Base-by-base conservation (phyloP, 2,329 filamentous ascomycete species). In the Epichloe sp. region DNA sequence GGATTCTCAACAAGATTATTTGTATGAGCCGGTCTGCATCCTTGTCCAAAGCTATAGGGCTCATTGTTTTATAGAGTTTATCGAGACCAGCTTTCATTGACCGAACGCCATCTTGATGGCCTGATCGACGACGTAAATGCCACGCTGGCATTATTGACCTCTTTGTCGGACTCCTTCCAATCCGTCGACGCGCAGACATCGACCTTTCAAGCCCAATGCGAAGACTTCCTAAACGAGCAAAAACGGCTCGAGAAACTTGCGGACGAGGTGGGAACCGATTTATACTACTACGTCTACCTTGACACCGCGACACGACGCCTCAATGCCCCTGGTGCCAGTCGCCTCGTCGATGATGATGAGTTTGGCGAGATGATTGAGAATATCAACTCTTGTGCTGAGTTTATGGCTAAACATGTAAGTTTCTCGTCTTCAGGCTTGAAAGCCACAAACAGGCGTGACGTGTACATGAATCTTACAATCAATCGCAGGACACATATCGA, bases 241-340 rank as follows among this genome's bases (percentile, higher is more conserved):
- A 80, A 78, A 59, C 81, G 86, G 23, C 76, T 96, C 41, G 82
- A 87, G 55, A 78, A 77, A 57, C 76, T 98, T 42, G 88, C 89
- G 3, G 81, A 94, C 57, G 84, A 89, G 53, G 85, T 98, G 52
- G 85, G 87, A 26, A 86, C 87, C 23, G 94, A 96, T 59, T 73
- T 96, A n/a, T 83, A 90, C 62, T 96, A 95, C 68, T 98, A 98
- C 66, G 81, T 86, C 19, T 96, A 95, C 63, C 77, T 98, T 5
- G 93, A 98, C 56, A 89, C 85, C 45, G 89, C 91, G 54, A 95
- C 89, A 0, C 79, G 90, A 51, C 80, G 89, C 14, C 79, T 98
- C 52, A 97, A 97, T 71, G 90, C 90, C 0, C 90, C 93, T 0
- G 89, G 90, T 1, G 90, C 91, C 19, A 83, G 87, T 47, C 88